Percentiles rank a stretch among this genome's conserved stretches.
Evolutionary conservation across 257 asterid genomes (phyloP).

Genomic region (Capsicum baccatum): DNA sequence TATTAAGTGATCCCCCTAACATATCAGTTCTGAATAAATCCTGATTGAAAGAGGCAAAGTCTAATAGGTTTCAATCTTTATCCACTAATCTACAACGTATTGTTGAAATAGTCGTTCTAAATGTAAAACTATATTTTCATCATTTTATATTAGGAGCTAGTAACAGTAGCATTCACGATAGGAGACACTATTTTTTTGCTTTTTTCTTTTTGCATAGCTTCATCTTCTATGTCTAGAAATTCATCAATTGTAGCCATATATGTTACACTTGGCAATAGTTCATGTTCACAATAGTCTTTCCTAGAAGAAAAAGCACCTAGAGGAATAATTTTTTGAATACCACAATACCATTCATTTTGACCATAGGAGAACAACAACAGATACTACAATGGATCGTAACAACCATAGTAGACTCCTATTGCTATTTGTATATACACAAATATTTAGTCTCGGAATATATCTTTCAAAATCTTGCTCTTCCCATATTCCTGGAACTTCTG

Average conservation of each 20-base stretch:
- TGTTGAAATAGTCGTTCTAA: no score
- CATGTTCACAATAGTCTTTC: not conserved
- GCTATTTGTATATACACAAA: not conserved
- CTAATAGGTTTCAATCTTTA: no score
- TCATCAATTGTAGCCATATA: not conserved
- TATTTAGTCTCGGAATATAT: not conserved
- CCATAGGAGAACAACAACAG: not conserved
- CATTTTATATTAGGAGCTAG: not conserved
- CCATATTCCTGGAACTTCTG: not conserved
- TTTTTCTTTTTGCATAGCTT: not conserved
- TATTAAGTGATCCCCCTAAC: no score
- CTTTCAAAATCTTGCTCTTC: not conserved
- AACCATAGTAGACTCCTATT: not conserved
- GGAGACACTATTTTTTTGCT: not conserved
- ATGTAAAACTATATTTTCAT: no score
- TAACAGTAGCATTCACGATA: not conserved
- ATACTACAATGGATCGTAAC: not conserved
- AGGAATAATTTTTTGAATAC: not conserved
- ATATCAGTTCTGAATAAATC: no score
- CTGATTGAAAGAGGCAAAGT: no score
- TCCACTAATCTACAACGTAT: no score
- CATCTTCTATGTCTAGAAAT: not conserved
- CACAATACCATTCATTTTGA: slow-evolving; percentile 17
- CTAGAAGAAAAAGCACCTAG: not conserved
- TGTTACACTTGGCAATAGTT: not conserved